phyloP scores from a whole-genome alignment of 1,139 yeast species.

The Petasospora rhodanensis region DNA sequence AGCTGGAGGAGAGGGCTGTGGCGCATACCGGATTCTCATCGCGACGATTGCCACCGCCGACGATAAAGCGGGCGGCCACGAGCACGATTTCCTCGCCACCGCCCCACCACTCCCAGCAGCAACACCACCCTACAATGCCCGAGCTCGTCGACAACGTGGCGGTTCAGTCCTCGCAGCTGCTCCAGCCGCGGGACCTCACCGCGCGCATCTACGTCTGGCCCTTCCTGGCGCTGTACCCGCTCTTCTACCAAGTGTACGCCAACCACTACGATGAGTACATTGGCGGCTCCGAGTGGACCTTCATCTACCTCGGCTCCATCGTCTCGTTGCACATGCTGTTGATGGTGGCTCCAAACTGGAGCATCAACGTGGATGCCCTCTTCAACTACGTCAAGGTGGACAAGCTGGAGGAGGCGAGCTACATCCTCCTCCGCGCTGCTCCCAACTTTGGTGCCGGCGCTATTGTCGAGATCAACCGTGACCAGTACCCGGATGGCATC shows the following conservation, averaged over 20 bases:
- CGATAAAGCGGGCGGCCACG: too few species aligned
- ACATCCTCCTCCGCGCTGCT: constrained; percentile 73
- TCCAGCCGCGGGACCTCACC: constrained; percentile 60
- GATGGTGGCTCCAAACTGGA: constrained; percentile 96
- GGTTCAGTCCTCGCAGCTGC: constrained; percentile 44
- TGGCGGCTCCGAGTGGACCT: constrained; percentile 77
- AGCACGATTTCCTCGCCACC: background rate
- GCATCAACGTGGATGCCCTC: constrained; percentile 60
- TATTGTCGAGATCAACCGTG: constrained; percentile 61
- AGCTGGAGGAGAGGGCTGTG: background rate
- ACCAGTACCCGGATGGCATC: constrained; percentile 53
- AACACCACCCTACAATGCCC: constrained; percentile 1
- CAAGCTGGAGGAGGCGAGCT: constrained; percentile 56
- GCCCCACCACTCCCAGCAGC: background rate
- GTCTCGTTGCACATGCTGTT: constrained; percentile 69
- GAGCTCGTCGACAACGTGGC: constrained; percentile 32
- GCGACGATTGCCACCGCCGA: too few species aligned
- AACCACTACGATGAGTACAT: constrained; percentile 75
- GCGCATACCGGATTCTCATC: constrained; percentile 1
- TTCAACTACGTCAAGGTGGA: constrained; percentile 63
- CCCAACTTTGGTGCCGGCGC: constrained; percentile 86
- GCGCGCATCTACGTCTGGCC: constrained; percentile 84
- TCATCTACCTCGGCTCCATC: constrained; percentile 74
- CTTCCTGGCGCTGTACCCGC: constrained; percentile 73
- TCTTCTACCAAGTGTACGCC: constrained; percentile 61